Conservation (phyloP, 2,329 filamentous ascomycete genomes). For the Colletotrichum musicola region DNA sequence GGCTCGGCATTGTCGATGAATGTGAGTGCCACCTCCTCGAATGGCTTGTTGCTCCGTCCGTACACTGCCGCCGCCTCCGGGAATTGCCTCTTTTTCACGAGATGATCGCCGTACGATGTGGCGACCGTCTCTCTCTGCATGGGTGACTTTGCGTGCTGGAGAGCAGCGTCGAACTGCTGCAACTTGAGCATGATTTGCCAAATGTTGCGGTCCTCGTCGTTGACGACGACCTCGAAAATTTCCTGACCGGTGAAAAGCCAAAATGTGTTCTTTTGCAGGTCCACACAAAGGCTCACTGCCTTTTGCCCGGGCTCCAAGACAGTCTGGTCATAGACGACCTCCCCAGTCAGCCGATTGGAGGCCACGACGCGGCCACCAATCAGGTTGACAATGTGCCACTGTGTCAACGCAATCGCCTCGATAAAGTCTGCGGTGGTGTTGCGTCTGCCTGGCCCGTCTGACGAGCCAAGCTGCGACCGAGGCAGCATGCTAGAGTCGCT, state of each 20-base stretch:
- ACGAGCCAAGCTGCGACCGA: slow-evolving; percentile 71
- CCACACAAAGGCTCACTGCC: slow-evolving; percentile 86
- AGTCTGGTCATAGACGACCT: slow-evolving; percentile 87
- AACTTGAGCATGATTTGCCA: slow-evolving; percentile 94
- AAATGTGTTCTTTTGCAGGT: slow-evolving; percentile 95
- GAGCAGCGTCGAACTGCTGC: slow-evolving; percentile 88
- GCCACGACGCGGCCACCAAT: slow-evolving; percentile 87
- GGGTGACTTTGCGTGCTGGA: slow-evolving; percentile 84
- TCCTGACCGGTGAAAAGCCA: slow-evolving; percentile 94
- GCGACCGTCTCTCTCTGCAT: slow-evolving; percentile 92
- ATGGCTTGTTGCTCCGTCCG: slow-evolving; percentile 95
- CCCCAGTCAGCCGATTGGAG: slow-evolving; percentile 87
- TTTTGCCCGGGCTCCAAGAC: slow-evolving; percentile 85
- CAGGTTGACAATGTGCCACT: slow-evolving; percentile 91
- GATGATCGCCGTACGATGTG: slow-evolving; percentile 89
- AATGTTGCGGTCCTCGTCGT: slow-evolving; percentile 90
- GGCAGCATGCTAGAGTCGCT: slow-evolving; percentile 83
- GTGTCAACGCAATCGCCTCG: slow-evolving; percentile 84
- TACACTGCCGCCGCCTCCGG: slow-evolving; percentile 90
- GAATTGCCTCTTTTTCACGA: slow-evolving; percentile 85
- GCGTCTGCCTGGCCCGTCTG: slow-evolving; percentile 61
- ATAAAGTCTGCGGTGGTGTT: slow-evolving; percentile 79
- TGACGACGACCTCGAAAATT: slow-evolving; percentile 93
- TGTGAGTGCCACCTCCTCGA: slow-evolving; percentile 92
- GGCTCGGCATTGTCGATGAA: slow-evolving; percentile 93